Conservation (phyloP, 2,329 filamentous ascomycete species). For the Phyllosticta citrichinensis region DNA sequence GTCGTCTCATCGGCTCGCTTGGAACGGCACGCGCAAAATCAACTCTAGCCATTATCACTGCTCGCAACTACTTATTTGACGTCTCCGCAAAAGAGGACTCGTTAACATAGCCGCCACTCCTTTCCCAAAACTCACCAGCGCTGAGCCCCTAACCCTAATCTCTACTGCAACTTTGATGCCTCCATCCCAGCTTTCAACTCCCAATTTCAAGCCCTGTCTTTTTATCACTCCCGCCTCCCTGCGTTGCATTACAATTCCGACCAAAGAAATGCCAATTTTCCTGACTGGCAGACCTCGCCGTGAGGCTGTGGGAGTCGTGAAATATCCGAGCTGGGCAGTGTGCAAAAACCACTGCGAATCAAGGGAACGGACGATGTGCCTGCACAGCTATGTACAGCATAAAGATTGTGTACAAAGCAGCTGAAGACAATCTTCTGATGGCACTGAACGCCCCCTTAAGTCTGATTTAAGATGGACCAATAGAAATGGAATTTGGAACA, state of each 20-base stretch:
- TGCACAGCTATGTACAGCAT: slow-evolving; percentile 11
- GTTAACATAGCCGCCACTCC: background rate
- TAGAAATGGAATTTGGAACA: background rate
- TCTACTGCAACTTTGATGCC: background rate
- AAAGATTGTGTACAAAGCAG: slow-evolving; percentile 9
- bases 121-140: background rate
- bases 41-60: slow-evolving; percentile 8
- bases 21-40: background rate
- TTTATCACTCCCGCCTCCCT: background rate
- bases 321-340: background rate
- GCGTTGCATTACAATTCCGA: background rate
- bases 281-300: background rate
- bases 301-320: background rate
- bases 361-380: slow-evolving; percentile 9
- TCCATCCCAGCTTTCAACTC: background rate
- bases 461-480: background rate
- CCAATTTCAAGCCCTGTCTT: background rate
- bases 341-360: background rate
- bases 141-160: background rate
- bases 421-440: slow-evolving; percentile 6
- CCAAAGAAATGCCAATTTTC: background rate
- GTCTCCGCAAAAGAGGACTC: slow-evolving; percentile 4
- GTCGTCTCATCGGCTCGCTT: background rate
- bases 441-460: background rate
- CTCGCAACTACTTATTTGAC: slow-evolving; percentile 9